Conservation (phyloP, 225 moss, liverwort and hornwort species). For the Pseudoscleropodium purum region DNA sequence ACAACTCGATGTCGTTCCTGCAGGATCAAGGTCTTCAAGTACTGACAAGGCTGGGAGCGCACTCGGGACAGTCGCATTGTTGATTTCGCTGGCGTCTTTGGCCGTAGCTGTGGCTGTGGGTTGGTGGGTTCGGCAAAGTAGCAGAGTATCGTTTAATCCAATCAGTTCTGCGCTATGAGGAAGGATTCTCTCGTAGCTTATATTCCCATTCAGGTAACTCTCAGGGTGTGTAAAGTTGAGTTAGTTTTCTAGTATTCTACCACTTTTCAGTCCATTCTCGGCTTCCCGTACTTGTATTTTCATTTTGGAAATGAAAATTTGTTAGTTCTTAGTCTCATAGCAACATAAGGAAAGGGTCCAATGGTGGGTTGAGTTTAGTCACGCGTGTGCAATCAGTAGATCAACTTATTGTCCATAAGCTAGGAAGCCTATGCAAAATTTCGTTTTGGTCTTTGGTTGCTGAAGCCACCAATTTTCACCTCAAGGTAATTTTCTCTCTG, state of each 20-base stretch:
- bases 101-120: conserved; percentile 37
- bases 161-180: conserved; percentile 33
- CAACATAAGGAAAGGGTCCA: background rate
- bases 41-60: conserved; percentile 1
- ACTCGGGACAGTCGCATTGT: conserved; percentile 20
- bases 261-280: background rate
- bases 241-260: background rate
- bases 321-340: background rate
- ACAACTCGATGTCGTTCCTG: conserved; percentile 52
- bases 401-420: background rate
- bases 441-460: conserved; percentile 14
- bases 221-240: background rate
- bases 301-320: background rate
- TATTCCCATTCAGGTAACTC: background rate
- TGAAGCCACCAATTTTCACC: conserved; percentile 24
- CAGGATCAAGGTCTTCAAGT: background rate
- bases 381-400: background rate
- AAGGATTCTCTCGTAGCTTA: background rate
- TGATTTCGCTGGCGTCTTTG: conserved; percentile 35
- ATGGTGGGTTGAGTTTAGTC: background rate
- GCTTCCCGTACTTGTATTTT: background rate
- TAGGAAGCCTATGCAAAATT: background rate
- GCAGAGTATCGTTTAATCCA: conserved; percentile 30
- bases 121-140: conserved; percentile 47
- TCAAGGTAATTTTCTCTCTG: conserved; percentile 9